Evolutionary conservation across 306 rosid species (phyloP), one percentile per base, ranked within the genome.

Genomic region (Corylus avellana): DNA sequence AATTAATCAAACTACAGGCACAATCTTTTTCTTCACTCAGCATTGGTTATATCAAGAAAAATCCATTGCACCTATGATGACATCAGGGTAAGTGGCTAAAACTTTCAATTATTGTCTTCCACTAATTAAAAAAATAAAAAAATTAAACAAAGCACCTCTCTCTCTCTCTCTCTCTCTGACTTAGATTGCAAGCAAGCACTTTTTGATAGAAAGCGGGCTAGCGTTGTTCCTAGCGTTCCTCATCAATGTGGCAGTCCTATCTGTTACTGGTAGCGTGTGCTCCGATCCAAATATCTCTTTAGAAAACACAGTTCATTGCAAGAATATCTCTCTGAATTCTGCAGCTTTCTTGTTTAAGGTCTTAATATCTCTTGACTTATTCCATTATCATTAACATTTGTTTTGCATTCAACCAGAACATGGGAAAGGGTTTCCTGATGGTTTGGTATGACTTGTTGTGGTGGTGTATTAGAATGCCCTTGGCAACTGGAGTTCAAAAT

Each of bases 1-100:
- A 42, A 5, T 42, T 42, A 42, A 5, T 42, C 27, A 39, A 67
- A 67, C 27, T 76, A 47, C 79, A 76, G 79, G 44, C 79, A 76
- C 73, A 76, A 76, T 76, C 73, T 76, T 64, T 63, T 76, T 53
- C 79, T 76, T 6, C 73, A 76, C 50, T 76, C 79, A 17, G 79
- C 73, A 29, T 29, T 76, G 59, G 79, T 76, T 18, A 29, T 76
- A 47, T 76, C 79, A 8, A 76, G 79, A 20, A 49, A 76, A 64
- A 14, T 76, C 49, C 25, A 73, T 32, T 73, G 63, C 61, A 8
- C 79, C 11, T 29, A 3, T 48, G 62, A 76, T 27, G 79, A n/a
- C 59, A 64, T 76, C 47, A 64, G 16, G 62, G 79, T 63, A 48
- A 22, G 48, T 18, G 4, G 18, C 6, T 39, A 17, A 17, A 67